These are phyloP conservation scores for Chrysanthemum makinoi DNA, from an alignment of 129 eudicot species.

Conservation along the genomic window DNA sequence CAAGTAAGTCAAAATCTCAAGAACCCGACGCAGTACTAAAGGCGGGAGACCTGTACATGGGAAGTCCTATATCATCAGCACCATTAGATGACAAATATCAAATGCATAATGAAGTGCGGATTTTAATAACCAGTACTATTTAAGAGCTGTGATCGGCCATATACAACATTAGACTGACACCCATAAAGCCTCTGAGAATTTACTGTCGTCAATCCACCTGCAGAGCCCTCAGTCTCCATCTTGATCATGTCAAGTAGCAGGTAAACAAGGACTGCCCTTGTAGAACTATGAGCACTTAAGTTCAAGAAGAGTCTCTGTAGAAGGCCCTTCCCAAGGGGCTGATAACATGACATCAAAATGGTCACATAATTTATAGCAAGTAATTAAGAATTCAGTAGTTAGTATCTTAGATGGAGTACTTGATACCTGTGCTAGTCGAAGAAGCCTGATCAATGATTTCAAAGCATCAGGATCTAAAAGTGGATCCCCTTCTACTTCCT, in stretches of 20 bases:
- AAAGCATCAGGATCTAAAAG: slow-evolving; percentile 85
- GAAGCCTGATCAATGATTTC: slow-evolving; percentile 79
- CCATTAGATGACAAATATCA: slow-evolving; percentile 11
- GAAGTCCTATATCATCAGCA: slow-evolving; percentile 5
- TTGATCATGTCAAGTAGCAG: slow-evolving; percentile 77
- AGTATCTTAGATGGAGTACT: slow-evolving; percentile 9
- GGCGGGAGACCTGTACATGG: slow-evolving; percentile 83
- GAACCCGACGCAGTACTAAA: slow-evolving; percentile 76
- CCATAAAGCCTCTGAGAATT: slow-evolving; percentile 91
- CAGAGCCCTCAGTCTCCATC: slow-evolving; percentile 60
- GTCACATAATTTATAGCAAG: slow-evolving; percentile 14
- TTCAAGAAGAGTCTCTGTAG: slow-evolving; percentile 88
- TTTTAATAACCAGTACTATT: slow-evolving; percentile 44
- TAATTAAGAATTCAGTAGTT: not conserved
- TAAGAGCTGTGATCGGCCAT: slow-evolving; percentile 82
- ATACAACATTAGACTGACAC: slow-evolving; percentile 85
- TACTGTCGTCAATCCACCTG: slow-evolving; percentile 44
- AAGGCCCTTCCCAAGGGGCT: slow-evolving; percentile 98
- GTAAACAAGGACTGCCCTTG: slow-evolving; percentile 69
- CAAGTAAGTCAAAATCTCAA: slow-evolving; percentile 82
- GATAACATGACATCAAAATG: slow-evolving; percentile 26
- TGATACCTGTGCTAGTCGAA: slow-evolving; percentile 80
- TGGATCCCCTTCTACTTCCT: slow-evolving; percentile 95
- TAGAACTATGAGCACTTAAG: slow-evolving; percentile 75
- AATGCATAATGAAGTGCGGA: not conserved